phyloP scores from a whole-genome alignment of 2,329 filamentous ascomycete species.

The Venturia asperata region DNA sequence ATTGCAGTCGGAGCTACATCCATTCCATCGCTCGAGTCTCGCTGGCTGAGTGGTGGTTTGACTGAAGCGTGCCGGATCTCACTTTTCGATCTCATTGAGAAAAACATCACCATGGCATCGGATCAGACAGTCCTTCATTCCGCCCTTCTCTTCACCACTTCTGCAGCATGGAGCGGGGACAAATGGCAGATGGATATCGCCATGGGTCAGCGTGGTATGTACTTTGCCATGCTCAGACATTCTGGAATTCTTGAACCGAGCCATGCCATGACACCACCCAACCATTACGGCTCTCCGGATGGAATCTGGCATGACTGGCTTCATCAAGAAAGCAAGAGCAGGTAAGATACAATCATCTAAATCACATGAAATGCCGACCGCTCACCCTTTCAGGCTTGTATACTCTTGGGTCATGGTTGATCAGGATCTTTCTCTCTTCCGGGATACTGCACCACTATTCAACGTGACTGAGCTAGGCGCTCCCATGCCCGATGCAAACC shows the following conservation, averaged over 20 bases:
- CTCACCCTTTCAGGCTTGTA: conserved; percentile 48
- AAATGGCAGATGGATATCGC: conserved; percentile 74
- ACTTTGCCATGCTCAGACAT: conserved; percentile 64
- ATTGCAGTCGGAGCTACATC: conserved; percentile 62
- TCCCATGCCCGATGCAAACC: conserved; percentile 57
- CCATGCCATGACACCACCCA: conserved; percentile 12
- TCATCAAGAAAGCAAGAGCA: conserved; percentile 55
- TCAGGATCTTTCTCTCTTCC: conserved; percentile 61
- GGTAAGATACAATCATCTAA: conserved; percentile 38
- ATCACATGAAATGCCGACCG: conserved; percentile 20
- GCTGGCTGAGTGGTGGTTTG: conserved; percentile 58
- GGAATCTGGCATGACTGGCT: conserved; percentile 55
- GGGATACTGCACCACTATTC: conserved; percentile 56
- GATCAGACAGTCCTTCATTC: conserved; percentile 59
- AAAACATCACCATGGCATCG: conserved; percentile 60
- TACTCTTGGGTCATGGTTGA: conserved; percentile 72
- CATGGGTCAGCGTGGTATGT: conserved; percentile 68
- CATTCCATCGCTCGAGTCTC: conserved; percentile 58
- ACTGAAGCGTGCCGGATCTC: conserved; percentile 66
- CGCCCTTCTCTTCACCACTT: conserved; percentile 59
- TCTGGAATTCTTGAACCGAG: conserved; percentile 54
- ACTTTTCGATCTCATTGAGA: conserved; percentile 64
- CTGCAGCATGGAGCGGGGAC: conserved; percentile 66
- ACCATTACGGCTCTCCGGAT: conserved; percentile 11
- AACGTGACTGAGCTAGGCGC: conserved; percentile 58